These are phyloP conservation scores for Mycoemilia scoparia DNA, from an alignment of 192 early-diverging fungal genomes.

Conservation along the genomic window DNA sequence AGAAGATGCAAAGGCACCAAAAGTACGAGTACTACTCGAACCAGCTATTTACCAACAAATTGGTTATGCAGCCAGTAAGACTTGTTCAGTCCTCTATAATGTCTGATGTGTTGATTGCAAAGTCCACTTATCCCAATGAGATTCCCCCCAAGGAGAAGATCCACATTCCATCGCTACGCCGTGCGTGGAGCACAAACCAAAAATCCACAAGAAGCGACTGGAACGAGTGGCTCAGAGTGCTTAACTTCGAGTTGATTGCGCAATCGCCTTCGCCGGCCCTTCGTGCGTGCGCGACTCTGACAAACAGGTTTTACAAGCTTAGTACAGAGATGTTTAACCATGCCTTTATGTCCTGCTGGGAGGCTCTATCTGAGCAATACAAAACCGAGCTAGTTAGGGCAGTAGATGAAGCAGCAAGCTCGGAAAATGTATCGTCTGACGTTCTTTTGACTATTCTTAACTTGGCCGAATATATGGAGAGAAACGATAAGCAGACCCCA, in stretches of 20 bases:
- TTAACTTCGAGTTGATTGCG: conserved; percentile 80
- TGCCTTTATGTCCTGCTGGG: conserved; percentile 93
- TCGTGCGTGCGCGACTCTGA: conserved; percentile 72
- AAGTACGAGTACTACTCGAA: conserved; percentile 61
- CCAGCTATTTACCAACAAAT: conserved; percentile 53
- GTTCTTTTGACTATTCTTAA: conserved; percentile 81
- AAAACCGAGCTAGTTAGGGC: conserved; percentile 73
- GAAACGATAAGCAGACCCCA: conserved; percentile 84
- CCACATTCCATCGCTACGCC: conserved; percentile 45
- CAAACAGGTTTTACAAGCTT: conserved; percentile 57
- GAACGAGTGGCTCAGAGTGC: conserved; percentile 82
- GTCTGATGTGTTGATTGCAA: no score
- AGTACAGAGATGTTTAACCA: conserved; percentile 88
- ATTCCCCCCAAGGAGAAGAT: conserved; percentile 2
- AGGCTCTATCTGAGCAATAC: conserved; percentile 72
- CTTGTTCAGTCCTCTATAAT: not conserved
- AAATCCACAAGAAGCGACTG: conserved; percentile 59
- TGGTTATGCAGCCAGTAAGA: conserved; percentile 19
- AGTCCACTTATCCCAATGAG: no score
- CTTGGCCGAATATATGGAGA: conserved; percentile 97
- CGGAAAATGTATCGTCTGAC: conserved; percentile 76
- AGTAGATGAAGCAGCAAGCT: conserved; percentile 62
- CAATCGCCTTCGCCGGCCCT: conserved; percentile 94
- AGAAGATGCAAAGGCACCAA: conserved; percentile 39
- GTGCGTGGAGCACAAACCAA: conserved; percentile 48